Base-by-base conservation (phyloP, 2,329 filamentous ascomycete genomes). In the Trichophyton simii region DNA sequence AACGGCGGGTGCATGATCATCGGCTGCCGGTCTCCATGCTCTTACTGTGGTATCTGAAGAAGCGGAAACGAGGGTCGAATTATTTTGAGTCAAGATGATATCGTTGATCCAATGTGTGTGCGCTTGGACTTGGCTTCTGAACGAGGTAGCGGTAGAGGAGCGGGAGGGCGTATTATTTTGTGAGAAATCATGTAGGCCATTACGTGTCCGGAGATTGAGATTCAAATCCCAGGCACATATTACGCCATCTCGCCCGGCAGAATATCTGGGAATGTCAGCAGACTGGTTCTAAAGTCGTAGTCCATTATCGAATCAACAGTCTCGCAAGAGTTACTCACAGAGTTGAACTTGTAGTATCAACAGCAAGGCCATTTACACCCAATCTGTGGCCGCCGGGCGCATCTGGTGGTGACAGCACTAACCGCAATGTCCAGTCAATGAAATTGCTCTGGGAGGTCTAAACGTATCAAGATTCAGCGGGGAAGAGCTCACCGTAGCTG, bases 81-180 rank as follows among this genome's bases (percentile, higher is more conserved):
- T 89, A 69, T 86, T 83, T 70, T 91, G 84, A 6, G 87, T 87
- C 60, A 96, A 82, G 22, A 86, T 83, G 65, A 96, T 89, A 73
- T 96, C 91, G 76, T 96, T 96, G 76, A 96, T 87, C 91, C 91
- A 96, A 74, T 95, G 90, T 58, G 90, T 96, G 73, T 96, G 91
- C 7, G 91, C 91, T 72, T 88, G 86, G 15, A 86, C 83, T 71
- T 88, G 83, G 64, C 81, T 79, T 63, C 82, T 79, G 68, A 84
- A 82, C 2, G 77, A 78, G 15, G 82, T 82, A 8, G 79, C 75
- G 15, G 28, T 36, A 7, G 52, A n/a, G 4, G 22, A 58, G 67
- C 68, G 28, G 71, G 68, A 54, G 72, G 60, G 3, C 52, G 42
- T 57, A 67, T 62, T 18, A 66, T 57, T 28, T 65, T 65, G 4